Evolutionary conservation across 345 rosid species (phyloP), one percentile per base, ranked within the genome.

Genomic region (Geranium brycei): DNA sequence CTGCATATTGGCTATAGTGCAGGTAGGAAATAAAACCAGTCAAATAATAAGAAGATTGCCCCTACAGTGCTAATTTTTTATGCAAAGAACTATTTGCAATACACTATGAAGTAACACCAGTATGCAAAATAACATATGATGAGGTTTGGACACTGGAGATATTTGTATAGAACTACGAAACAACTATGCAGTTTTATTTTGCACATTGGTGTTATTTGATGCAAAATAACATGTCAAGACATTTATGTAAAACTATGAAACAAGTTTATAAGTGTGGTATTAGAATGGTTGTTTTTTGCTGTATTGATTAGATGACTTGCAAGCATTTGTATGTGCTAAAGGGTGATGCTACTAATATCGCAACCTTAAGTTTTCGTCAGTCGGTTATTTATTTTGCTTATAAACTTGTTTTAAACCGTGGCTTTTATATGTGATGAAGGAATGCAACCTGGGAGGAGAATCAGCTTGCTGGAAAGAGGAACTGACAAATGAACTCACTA

Each of bases 351-450:
- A 23, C 28, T 23, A 23, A 23, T 23, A 23, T 23, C 28, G 28
- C 28, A 23, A 23, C 28, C 28, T 2, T 23, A 23, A 23, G 28
- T 23, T 23, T 23, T 23, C 28, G 28, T 23, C 28, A 0, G 28
- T 23, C 28, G 2, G 28, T 23, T 23, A 23, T 23, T 23, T 23
- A 23, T 23, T 23, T 23, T 23, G 28, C 28, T 23, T 23, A 23
- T 23, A 23, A 23, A 23, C 28, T 23, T 23, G 28, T 23, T 1
- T 1, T 23, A 23, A 23, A 23, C 28, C 28, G 67, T 74, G 79
- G 68, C 77, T 80, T 80, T 81, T 47, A 59, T 19, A 73, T 78
- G 77, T 80, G 76, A 72, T 80, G 62, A 86, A 91, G 95, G 91
- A 67, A 19, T 78, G 77, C 77, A 66, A 66, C 69, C 61, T 23